These are phyloP conservation scores for Hemileccinum rubropunctum DNA, from an alignment of 768 basidiomycete genomes.

Conservation along the genomic window DNA sequence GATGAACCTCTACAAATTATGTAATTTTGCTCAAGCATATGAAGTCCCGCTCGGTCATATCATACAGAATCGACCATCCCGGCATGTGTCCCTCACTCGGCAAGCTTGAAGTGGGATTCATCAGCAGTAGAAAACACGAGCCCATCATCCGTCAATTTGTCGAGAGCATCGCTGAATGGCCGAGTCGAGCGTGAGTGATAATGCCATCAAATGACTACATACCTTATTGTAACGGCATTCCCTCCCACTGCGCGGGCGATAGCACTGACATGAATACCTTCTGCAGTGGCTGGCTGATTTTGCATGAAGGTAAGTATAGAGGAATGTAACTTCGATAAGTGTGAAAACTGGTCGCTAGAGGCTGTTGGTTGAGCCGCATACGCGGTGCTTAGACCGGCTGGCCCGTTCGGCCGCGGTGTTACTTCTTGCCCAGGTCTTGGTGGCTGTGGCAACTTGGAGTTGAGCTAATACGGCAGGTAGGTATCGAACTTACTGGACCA, in stretches of 20 bases:
- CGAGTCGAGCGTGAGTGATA: background rate
- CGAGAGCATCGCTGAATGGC: constrained; percentile 62
- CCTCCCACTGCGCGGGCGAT: constrained; percentile 66
- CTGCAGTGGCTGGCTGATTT: constrained; percentile 42
- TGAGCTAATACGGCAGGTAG: background rate
- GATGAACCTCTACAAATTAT: no score
- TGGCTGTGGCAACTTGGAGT: constrained; percentile 25
- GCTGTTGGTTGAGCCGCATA: constrained; percentile 40
- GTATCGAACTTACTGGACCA: constrained; percentile 52
- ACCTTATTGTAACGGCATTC: constrained; percentile 66
- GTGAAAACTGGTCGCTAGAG: constrained; percentile 45
- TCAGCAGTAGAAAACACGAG: constrained; percentile 77
- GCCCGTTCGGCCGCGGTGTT: constrained; percentile 7
- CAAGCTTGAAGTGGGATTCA: constrained; percentile 72
- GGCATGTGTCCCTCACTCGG: constrained; percentile 25
- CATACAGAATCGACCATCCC: background rate
- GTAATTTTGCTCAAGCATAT: constrained; percentile 9
- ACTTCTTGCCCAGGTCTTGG: constrained; percentile 30
- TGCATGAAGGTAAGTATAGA: constrained; percentile 66
- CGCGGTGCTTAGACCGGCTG: constrained; percentile 34
- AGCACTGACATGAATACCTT: constrained; percentile 72
- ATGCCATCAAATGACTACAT: constrained; percentile 5
- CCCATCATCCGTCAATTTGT: constrained; percentile 77
- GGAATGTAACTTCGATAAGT: constrained; percentile 58
- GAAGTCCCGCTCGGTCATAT: background rate